Evolutionary conservation across 169 alveolate genomes (phyloP).

Genomic region (Eimeria sp.): DNA sequence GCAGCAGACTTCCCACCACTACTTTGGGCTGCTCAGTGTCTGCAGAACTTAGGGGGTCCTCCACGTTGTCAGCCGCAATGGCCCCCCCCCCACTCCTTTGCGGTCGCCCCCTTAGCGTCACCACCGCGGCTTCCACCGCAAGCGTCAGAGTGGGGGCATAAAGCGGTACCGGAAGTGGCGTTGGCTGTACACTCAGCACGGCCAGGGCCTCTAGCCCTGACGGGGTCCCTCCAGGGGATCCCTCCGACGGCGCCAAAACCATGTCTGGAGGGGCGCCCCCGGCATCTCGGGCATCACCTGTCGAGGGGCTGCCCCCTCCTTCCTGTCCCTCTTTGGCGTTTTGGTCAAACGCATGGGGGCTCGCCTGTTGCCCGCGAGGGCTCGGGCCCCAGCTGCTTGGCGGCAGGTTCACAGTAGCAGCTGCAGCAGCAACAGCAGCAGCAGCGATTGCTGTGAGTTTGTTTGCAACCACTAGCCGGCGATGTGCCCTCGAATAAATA

Average conservation of each 20-base stretch:
- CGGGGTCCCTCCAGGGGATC: conserved; percentile 22
- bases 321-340: neutral
- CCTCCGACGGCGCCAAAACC: neutral
- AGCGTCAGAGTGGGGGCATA: conserved; percentile 55
- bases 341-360: neutral
- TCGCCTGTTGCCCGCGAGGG: conserved; percentile 26
- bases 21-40: neutral
- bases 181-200: conserved; percentile 63
- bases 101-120: neutral
- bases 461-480: conserved; percentile 49
- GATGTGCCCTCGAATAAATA: conserved; percentile 46
- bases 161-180: conserved; percentile 58
- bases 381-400: neutral
- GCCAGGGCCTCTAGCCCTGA: conserved; percentile 33
- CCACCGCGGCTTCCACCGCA: conserved; percentile 54
- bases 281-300: neutral
- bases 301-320: neutral
- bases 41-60: neutral
- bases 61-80: neutral
- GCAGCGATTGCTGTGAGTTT: conserved; percentile 45
- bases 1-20: conserved; percentile 62
- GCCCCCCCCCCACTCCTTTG: neutral
- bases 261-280: neutral
- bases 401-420: neutral
- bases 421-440: conserved; percentile 38